Conservation (phyloP, 805 yeast species). For the Pichia manshurica region DNA sequence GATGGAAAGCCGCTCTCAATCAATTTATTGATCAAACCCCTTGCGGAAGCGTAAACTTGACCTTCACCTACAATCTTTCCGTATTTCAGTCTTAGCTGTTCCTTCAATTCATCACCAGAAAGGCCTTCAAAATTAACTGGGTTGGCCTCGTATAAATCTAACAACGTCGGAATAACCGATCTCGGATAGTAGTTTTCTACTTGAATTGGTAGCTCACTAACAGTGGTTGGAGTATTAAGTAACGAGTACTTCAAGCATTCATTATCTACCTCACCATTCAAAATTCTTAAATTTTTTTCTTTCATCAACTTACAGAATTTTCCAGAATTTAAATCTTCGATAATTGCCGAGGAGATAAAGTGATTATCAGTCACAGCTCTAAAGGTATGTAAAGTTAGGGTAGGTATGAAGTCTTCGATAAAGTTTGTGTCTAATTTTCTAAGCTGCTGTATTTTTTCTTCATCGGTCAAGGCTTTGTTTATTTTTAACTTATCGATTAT, state of each 20-base stretch:
- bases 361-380: slow-evolving; percentile 36
- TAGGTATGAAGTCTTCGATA: slow-evolving; percentile 11
- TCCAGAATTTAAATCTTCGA: slow-evolving; percentile 29
- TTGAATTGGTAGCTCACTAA: slow-evolving; percentile 22
- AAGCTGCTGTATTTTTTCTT: slow-evolving; percentile 11
- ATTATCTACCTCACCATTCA: slow-evolving; percentile 14
- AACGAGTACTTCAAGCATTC: slow-evolving; percentile 7
- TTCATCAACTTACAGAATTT: slow-evolving; percentile 10
- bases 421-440: slow-evolving; percentile 8
- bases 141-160: slow-evolving; percentile 14
- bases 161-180: slow-evolving; percentile 22
- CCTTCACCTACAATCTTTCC: slow-evolving; percentile 35
- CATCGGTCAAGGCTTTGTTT: slow-evolving; percentile 9
- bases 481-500: slow-evolving; percentile 22
- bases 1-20: slow-evolving; percentile 25
- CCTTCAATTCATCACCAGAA: slow-evolving; percentile 14
- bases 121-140: slow-evolving; percentile 13
- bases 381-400: slow-evolving; percentile 20
- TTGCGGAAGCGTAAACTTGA: slow-evolving; percentile 34
- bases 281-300: slow-evolving; percentile 7
- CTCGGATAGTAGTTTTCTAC: slow-evolving; percentile 34
- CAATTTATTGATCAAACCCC: slow-evolving; percentile 31
- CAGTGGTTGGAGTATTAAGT: slow-evolving; percentile 18
- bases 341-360: slow-evolving; percentile 29
- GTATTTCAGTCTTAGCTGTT: slow-evolving; percentile 20